These are phyloP conservation scores for Hypericum perforatum DNA, from an alignment of 345 rosid genomes.

Conservation along the genomic window DNA sequence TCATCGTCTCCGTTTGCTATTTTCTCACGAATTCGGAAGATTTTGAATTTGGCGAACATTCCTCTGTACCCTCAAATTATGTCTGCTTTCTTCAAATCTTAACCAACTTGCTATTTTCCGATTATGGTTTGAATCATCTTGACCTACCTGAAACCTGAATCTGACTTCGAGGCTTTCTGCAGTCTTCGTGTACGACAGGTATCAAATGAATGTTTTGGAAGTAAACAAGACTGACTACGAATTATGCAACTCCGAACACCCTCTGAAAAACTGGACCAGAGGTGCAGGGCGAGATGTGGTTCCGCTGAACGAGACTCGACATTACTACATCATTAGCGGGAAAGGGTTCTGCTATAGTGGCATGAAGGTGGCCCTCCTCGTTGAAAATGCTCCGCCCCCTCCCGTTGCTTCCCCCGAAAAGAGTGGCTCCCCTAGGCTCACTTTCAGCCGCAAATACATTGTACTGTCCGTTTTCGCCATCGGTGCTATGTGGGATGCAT, in stretches of 20 bases:
- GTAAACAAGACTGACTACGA: conserved; percentile 75
- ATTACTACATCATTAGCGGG: conserved; percentile 72
- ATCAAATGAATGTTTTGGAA: conserved; percentile 73
- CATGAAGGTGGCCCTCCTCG: conserved; percentile 57
- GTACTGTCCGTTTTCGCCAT: conserved; percentile 36
- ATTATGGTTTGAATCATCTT: background rate
- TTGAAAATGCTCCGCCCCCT: conserved; percentile 66
- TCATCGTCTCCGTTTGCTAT: no score
- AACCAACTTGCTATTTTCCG: no score
- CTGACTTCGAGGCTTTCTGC: conserved; percentile 4
- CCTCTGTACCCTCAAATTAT: no score
- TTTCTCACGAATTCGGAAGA: no score
- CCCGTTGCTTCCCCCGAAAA: conserved; percentile 41
- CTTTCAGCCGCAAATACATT: conserved; percentile 26
- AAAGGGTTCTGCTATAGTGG: conserved; percentile 83
- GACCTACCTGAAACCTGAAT: background rate
- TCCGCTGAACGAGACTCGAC: conserved; percentile 67
- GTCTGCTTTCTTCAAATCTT: no score
- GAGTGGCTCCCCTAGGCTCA: conserved; percentile 23
- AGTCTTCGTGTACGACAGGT: conserved; percentile 90
- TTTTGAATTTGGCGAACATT: no score
- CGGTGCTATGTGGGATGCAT: conserved; percentile 44
- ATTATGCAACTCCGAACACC: conserved; percentile 56
- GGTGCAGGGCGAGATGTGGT: conserved; percentile 93
- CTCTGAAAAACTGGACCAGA: conserved; percentile 66